Evolutionary conservation across 1,284 basidiomycete genomes (phyloP), one percentile per base, ranked within the genome.

Genomic region (Trichosporon sp.): DNA sequence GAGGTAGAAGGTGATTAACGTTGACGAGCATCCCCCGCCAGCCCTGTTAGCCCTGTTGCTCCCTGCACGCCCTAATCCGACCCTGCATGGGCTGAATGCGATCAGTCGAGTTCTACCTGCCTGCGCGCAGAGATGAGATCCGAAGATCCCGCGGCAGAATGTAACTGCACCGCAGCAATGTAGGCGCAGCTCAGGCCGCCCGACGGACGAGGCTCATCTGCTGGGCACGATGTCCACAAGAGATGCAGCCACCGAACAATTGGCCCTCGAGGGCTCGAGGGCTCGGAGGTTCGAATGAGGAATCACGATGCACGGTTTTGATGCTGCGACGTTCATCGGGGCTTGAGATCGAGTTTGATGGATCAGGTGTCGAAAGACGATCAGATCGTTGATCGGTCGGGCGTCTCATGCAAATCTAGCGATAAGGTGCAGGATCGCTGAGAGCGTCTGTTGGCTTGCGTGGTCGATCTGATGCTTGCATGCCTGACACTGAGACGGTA

Each of bases 71-170:
- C 59, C 59, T 63, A 31, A 14, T 4, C 51, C 19, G 6, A 35
- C 31, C 59, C 59, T 63, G 59, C 32, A 32, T 37, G 31, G 59
- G 59, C 32, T 63, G 59, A 63, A 35, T 63, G 59, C 59, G 59
- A n/a, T n/a, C 59, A n/a, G 31, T 7, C 8, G 11, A n/a, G 14
- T 16, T 32, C 31, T 21, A 14, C 31, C 37, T 63, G 59, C 5
- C 59, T 63, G 14, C 14, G 16, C 7, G 7, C 14, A 8, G 12
- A 63, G 32, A 35, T n/a, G 43, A 35, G 31, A 63, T 63, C 32
- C 59, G 59, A 63, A 16, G 59, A 63, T 63, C 59, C 59, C 59
- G 59, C 59, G 59, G 59, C 16, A 63, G 51, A 63, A 63, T 63
- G 31, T n/a, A 37, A 37, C 12, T n/a, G 59, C 31, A 63, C 14